Conservation (phyloP, 257 asterid genomes). For the Ilex aquifolium region DNA sequence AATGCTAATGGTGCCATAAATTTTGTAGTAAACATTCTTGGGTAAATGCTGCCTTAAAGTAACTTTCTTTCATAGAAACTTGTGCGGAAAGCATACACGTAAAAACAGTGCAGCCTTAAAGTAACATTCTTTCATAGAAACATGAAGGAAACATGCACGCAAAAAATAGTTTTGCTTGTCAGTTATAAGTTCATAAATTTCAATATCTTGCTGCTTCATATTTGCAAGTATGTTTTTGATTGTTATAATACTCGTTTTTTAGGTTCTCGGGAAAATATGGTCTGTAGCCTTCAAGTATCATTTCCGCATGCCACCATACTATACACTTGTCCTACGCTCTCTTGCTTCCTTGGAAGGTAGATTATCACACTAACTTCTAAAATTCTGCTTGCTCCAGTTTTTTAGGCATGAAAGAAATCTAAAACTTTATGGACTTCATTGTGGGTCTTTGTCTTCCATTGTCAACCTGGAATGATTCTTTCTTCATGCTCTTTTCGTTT, state of each 20-base stretch:
- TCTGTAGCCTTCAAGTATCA: constrained; percentile 90
- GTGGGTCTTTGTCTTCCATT: background rate
- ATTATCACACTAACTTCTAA: constrained; percentile 5
- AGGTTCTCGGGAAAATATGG: constrained; percentile 93
- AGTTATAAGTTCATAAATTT: background rate
- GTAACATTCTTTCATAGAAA: no score
- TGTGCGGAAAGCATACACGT: no score
- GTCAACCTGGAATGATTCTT: background rate
- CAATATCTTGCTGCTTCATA: constrained; percentile 10
- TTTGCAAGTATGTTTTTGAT: constrained; percentile 13
- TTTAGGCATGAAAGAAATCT: no score
- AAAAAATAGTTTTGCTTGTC: no score
- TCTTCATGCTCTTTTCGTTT: no score
- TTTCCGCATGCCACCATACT: constrained; percentile 96
- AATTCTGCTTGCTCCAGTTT: background rate
- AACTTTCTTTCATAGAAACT: no score
- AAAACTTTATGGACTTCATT: background rate
- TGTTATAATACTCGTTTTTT: constrained; percentile 20
- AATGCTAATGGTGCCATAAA: no score
- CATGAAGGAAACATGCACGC: no score
- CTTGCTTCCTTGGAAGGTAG: constrained; percentile 96
- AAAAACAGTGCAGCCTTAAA: background rate
- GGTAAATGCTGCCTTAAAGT: no score
- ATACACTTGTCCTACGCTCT: constrained; percentile 78
- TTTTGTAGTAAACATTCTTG: no score